Evolutionary conservation across 305 asterid genomes (phyloP).

Genomic region (Fraxinus sp.): DNA sequence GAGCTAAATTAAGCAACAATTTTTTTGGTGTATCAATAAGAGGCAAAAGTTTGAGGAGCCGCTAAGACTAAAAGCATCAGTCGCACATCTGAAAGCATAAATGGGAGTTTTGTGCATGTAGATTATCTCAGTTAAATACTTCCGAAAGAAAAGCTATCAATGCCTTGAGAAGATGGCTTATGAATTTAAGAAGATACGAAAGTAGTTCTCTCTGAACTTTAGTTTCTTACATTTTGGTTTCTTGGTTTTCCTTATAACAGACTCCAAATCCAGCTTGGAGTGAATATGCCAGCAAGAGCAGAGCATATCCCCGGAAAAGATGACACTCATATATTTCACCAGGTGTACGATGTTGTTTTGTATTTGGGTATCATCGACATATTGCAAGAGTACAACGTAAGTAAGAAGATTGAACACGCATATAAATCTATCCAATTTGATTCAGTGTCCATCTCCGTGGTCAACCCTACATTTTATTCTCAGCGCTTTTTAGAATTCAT

Average conservation of each 20-base stretch:
- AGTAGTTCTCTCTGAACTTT: background rate
- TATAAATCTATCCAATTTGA: constrained; percentile 81
- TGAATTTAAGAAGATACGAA: background rate
- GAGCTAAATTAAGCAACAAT: background rate
- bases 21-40: background rate
- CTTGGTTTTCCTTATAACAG: constrained; percentile 38
- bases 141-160: background rate
- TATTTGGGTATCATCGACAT: constrained; percentile 91
- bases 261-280: constrained; percentile 94
- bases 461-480: constrained; percentile 83
- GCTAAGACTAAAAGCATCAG: background rate
- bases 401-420: constrained; percentile 83
- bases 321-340: constrained; percentile 51
- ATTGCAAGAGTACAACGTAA: constrained; percentile 87
- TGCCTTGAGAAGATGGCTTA: background rate
- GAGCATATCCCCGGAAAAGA: constrained; percentile 57
- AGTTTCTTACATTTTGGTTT: background rate
- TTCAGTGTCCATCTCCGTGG: constrained; percentile 82
- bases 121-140: background rate
- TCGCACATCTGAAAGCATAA: background rate
- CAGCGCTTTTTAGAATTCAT: constrained; percentile 76
- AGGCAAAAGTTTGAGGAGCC: background rate
- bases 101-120: background rate
- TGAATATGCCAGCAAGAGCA: constrained; percentile 98
- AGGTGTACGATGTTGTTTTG: constrained; percentile 83